These are phyloP conservation scores for Trichosporon sp. DNA, from an alignment of 1,284 basidiomycete species.

Conservation along the genomic window DNA sequence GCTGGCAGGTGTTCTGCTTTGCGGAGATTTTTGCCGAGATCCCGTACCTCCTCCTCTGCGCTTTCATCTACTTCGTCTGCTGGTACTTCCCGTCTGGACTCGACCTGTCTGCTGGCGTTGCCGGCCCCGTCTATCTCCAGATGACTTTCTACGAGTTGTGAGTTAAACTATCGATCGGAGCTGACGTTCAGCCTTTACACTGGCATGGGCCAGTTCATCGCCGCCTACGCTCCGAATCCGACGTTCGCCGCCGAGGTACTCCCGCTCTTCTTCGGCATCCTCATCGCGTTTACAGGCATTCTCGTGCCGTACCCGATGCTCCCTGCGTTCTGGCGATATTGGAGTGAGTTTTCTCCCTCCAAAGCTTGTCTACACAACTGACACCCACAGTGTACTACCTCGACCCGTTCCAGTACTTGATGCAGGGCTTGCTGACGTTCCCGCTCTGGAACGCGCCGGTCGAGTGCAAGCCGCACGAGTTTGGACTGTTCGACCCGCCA, in stretches of 20 bases:
- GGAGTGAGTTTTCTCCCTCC: not conserved
- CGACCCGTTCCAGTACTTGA: conserved; percentile 49
- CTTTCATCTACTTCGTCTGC: conserved; percentile 30
- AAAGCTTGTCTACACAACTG: not conserved
- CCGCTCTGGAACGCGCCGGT: conserved; percentile 44
- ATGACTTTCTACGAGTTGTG: conserved; percentile 53
- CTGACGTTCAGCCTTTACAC: conserved; percentile 42
- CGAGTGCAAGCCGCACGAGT: conserved; percentile 48
- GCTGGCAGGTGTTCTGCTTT: conserved; percentile 43
- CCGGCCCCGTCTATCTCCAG: conserved; percentile 47
- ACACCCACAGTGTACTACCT: conserved; percentile 40
- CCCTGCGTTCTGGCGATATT: conserved; percentile 34
- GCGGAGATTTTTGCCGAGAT: conserved; percentile 53
- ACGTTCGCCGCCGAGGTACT: conserved; percentile 45
- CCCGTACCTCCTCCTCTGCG: conserved; percentile 51
- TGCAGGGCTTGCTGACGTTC: conserved; percentile 43
- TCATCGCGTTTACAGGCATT: conserved; percentile 45
- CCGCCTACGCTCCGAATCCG: conserved; percentile 47
- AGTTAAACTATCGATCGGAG: not conserved
- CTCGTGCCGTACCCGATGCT: conserved; percentile 42
- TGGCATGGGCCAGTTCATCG: conserved; percentile 40
- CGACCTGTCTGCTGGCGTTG: conserved; percentile 23
- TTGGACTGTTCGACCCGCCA: conserved; percentile 49
- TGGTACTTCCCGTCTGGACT: conserved; percentile 29
- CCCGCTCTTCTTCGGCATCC: conserved; percentile 28